A percentile compares a stretch with the other conserved stretches of the same genome.
Evolutionary conservation across 768 basidiomycete genomes (phyloP).

Genomic region (Boletus barrowsii): DNA sequence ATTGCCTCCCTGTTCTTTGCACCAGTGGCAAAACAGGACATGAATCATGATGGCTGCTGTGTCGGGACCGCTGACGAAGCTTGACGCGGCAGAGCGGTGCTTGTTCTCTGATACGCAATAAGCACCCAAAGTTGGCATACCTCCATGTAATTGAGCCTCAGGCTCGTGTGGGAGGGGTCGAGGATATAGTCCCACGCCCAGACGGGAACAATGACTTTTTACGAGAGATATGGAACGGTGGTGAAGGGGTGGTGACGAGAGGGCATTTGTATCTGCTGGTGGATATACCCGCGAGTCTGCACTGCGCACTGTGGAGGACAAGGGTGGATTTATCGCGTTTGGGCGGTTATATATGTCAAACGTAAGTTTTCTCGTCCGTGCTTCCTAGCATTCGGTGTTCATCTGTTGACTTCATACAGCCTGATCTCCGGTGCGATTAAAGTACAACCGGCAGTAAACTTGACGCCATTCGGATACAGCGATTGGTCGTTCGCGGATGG

Average conservation of each 20-base stretch:
- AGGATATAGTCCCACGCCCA: not conserved
- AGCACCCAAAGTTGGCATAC: conserved; percentile 42
- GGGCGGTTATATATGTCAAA: not conserved
- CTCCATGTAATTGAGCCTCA: conserved; percentile 47
- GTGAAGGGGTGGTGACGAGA: too few relatives aligned
- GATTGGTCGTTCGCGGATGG: conserved; percentile 15
- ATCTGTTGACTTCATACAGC: conserved; percentile 13
- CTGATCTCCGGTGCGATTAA: conserved; percentile 19
- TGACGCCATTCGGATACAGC: conserved; percentile 1
- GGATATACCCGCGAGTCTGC: not conserved
- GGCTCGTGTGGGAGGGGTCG: conserved; percentile 21
- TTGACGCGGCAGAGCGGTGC: too few relatives aligned
- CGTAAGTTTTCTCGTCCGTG: not conserved
- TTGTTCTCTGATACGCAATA: conserved; percentile 4
- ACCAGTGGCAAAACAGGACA: too few relatives aligned
- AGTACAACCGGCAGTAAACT: conserved; percentile 21
- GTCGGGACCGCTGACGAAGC: too few relatives aligned
- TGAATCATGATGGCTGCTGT: too few relatives aligned
- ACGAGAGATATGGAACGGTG: too few relatives aligned
- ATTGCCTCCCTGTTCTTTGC: too few relatives aligned
- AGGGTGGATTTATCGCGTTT: too few relatives aligned
- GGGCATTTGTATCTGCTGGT: too few relatives aligned
- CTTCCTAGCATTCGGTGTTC: not conserved
- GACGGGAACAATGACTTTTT: too few relatives aligned
- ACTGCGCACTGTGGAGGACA: not conserved